Percentiles rank a stretch among this genome's conserved stretches.
Evolutionary conservation across 345 rosid species (phyloP).

Genomic region (Boechera stricta): DNA sequence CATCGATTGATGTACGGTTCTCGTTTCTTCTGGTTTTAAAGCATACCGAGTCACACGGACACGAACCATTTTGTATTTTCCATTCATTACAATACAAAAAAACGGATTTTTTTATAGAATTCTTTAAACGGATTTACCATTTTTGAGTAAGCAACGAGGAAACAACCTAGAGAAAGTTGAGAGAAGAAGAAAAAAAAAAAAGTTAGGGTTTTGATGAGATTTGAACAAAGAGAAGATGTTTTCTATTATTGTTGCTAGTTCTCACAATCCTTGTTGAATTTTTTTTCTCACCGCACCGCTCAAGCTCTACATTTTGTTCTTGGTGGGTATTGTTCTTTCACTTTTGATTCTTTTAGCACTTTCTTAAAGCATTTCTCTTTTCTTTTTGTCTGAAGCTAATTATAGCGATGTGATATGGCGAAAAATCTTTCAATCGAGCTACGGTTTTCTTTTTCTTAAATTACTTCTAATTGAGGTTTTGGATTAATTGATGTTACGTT

Average conservation of each 20-base stretch:
- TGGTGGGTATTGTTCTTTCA: conserved; percentile 26
- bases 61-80: conserved; percentile 25
- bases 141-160: conserved; percentile 33
- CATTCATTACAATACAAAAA: conserved; percentile 11
- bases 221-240: conserved; percentile 37
- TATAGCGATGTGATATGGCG: conserved; percentile 8
- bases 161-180: conserved; percentile 32
- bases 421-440: conserved; percentile 35
- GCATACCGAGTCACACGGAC: conserved; percentile 45
- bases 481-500: conserved; percentile 28
- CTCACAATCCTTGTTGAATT: conserved; percentile 9
- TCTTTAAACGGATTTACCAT: conserved; percentile 15
- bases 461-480: conserved; percentile 28
- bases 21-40: conserved; percentile 5
- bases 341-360: neutral
- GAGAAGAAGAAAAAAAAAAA: neutral
- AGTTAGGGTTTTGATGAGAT: conserved; percentile 44
- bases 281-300: neutral
- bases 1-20: conserved; percentile 19
- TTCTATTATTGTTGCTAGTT: neutral
- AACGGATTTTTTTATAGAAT: neutral
- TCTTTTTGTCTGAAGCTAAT: conserved; percentile 11
- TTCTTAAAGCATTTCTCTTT: neutral
- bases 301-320: conserved; percentile 19
- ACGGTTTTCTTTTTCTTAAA: neutral